Evolutionary conservation across 1,284 basidiomycete genomes (phyloP).

Genomic region (Ustilago curta): DNA sequence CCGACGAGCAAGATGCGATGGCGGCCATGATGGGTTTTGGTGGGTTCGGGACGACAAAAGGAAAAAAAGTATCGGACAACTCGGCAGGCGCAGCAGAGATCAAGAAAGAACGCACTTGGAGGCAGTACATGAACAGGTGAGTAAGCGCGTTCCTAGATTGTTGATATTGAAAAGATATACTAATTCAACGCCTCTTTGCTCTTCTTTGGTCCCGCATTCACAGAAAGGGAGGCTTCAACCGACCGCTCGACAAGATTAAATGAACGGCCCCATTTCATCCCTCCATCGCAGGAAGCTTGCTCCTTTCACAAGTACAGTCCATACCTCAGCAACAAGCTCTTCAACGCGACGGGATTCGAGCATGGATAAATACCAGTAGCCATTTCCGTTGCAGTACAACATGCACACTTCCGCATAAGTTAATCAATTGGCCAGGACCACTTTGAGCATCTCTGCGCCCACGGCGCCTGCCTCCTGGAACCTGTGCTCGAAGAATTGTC

Average conservation of each 20-base stretch:
- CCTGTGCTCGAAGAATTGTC: conserved; percentile 82
- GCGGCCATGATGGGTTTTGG: conserved; percentile 89
- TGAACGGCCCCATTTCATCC: background rate
- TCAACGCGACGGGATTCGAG: background rate
- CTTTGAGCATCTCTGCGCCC: conserved; percentile 91
- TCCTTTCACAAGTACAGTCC: background rate
- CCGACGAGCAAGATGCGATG: conserved; percentile 73
- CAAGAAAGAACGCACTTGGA: conserved; percentile 92
- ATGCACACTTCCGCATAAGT: background rate
- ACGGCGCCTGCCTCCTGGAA: conserved; percentile 87
- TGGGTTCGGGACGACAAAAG: conserved; percentile 88
- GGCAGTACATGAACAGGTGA: conserved; percentile 91
- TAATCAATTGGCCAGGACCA: conserved; percentile 71
- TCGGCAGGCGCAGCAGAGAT: conserved; percentile 75
- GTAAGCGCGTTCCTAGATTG: conserved; percentile 70
- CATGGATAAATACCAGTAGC: background rate
- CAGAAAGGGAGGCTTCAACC: conserved; percentile 58
- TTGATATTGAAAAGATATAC: background rate
- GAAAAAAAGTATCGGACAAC: conserved; percentile 78
- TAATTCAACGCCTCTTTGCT: background rate
- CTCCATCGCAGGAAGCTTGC: background rate
- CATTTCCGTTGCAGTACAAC: conserved; percentile 7
- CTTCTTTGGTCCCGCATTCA: background rate
- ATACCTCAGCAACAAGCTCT: background rate
- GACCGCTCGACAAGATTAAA: conserved; percentile 56